Evolutionary conservation across 345 rosid species (phyloP).

Genomic region (Sonneratia caseolaris): DNA sequence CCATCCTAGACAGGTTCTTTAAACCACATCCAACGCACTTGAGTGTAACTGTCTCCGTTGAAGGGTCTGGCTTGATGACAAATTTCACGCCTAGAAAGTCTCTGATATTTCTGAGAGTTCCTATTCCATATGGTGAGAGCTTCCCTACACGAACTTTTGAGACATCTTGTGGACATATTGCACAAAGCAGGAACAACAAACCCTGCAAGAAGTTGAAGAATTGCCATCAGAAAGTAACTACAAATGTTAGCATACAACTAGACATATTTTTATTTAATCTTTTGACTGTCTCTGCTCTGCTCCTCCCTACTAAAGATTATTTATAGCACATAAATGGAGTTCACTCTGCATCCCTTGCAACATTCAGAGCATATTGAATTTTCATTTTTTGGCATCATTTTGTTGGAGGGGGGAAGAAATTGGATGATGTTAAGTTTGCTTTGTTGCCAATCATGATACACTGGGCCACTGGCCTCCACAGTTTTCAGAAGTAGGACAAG

Average conservation of each 20-base stretch:
- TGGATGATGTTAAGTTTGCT: neutral
- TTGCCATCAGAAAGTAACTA: neutral
- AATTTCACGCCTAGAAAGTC: slow-evolving; percentile 50
- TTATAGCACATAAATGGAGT: neutral
- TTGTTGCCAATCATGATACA: neutral
- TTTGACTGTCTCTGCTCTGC: neutral
- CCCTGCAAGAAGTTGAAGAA: neutral
- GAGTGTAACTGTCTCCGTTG: slow-evolving; percentile 61
- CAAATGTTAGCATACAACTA: neutral
- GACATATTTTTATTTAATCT: neutral
- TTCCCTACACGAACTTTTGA: too few species aligned
- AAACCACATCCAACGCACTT: slow-evolving; percentile 74
- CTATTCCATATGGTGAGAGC: too few species aligned
- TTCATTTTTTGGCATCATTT: neutral
- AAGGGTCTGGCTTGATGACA: slow-evolving; percentile 57
- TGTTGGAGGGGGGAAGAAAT: neutral
- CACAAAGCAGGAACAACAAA: too few species aligned
- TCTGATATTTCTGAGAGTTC: too few species aligned
- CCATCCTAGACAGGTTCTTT: slow-evolving; percentile 63
- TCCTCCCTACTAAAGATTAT: neutral
- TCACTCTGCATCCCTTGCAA: neutral
- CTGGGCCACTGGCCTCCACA: neutral
- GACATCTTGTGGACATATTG: too few species aligned
- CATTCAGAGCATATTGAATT: neutral
- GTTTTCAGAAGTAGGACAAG: neutral